Base-by-base conservation (phyloP, 495 filamentous ascomycete genomes). In the Aspergillus egyptiacus region DNA sequence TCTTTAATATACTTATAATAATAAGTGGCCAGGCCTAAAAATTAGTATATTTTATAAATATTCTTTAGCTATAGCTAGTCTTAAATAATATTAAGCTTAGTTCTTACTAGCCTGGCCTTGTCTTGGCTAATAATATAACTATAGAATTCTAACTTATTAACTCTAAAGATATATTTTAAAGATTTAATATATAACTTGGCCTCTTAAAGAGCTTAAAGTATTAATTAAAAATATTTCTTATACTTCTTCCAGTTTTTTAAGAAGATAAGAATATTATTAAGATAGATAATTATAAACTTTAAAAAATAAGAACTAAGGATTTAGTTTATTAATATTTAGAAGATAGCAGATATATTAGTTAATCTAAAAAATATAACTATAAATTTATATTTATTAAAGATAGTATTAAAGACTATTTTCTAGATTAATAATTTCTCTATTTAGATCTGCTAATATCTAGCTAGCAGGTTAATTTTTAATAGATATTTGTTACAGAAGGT, bases 261-360 rank as follows among this genome's bases (percentile, higher is more conserved):
- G 7, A 31, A 31, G 19, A 44, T 31, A 31, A 44, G 17, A 32
- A 34, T 45, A 33, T 18, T 45, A 45, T 45, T 14, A 32, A 45
- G 18, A 9, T 27, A 45, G 11, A 27, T 22, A 31, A 32, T 2
- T 23, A 11, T 11, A 20, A 32, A 32, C 19, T 32, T 32, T 9
- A 2, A 1, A 19, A 32, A 11, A 33, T 45, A 27, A 5, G 9
- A 14, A 8, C 5, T 9, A 19, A 27, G 19, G 18, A 27, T 33
- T 33, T 32, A 44, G 28, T 17, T 45, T 27, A 27, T 45, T 20
- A 39, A n/a, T 20, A 20, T 22, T n/a, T 39, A 13, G 10, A 39
- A 39, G 15, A 1, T 22, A 20, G 22, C 13, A 13, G n/a, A 13
- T 34, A 34, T 34, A 34, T 34, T 34, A 5, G 10, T 5, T 27